Base-by-base conservation (phyloP, 2,329 filamentous ascomycete species). In the Mycocentrospora acerina region DNA sequence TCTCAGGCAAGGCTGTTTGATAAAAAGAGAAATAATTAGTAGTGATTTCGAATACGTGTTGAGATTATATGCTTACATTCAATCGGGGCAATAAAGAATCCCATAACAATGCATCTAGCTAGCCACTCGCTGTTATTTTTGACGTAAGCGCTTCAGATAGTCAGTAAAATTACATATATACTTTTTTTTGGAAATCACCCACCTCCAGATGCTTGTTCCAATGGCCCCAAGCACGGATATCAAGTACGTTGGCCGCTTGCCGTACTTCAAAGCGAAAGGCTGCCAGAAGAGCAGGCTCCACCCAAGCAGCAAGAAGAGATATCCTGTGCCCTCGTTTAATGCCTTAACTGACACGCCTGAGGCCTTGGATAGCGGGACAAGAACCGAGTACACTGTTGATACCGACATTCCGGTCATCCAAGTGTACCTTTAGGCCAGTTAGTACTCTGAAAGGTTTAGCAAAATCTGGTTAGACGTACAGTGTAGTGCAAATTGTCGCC, bases 231-330 rank as follows among this genome's bases (percentile, higher is more conserved):
- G 45, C 2, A 66, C 66, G 2, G 69, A 71, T 24, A 73, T 51
- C 2, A 78, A 54, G 37, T 77, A 78, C 1, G 73, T 69, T 1
- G 68, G 65, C 4, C 75, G 66, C 38, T 76, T 71, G n/a, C 77
- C 77, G 43, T 75, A 78, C 32, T 72, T 71, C 13, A 78, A 54
- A 0, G 76, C 76, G 19, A 79, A 52, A 3, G 77, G 75, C 47
- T 79, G 76, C 71, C 72, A 77, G 28, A 79, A 60, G 3, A 79
- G 55, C 45, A 71, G 70, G 0, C 73, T 74, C 74, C 73, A 77
- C 3, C 75, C 74, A 16, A 76, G 69, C 11, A 74, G 65, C 19
- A 78, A 53, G 46, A 78, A 78, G 73, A 77, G 75, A 34, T 73
- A 70, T 2, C 76, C 76, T 10, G 71, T 77, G 7, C 75, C 76